Evolutionary conservation across 768 basidiomycete species (phyloP), one percentile per base, ranked within the genome.

Genomic region (Amanita rimosa): DNA sequence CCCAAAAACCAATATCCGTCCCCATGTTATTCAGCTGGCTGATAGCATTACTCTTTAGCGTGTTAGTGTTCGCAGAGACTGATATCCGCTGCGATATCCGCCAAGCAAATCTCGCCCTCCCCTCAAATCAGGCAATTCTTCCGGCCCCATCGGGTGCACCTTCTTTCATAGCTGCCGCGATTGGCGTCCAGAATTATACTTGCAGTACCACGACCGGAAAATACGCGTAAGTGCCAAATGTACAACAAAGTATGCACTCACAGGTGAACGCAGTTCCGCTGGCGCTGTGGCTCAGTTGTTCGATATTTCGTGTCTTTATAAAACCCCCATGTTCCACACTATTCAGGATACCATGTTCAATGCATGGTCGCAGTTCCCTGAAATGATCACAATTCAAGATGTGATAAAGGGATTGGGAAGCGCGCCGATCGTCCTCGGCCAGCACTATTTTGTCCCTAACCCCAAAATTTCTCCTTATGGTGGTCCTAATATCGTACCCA

Each of bases 371-470:
- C 7, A 3, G 16, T 5, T 13, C n/a, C 34, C 33, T 35, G 16
- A 33, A 5, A 17, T 21, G 17, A 16, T 36, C 22, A 21, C 44
- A 4, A 36, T 24, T 21, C 13, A 11, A 35, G 22, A 35, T 9
- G 6, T 36, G 21, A 14, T 38, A 40, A n/a, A 26, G 19, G 11
- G 27, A 21, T 14, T 19, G 16, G 24, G 34, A 16, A n/a, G 6
- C 36, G n/a, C 46, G 3, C 46, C 49, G 14, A 27, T 54, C 56
- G 73, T 73, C 11, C 44, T 46, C 11, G 34, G 44, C 11, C 68
- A 76, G 51, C 79, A 84, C 54, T 81, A 73, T 66, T 85, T 79
- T 59, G 65, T 77, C 31, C 58, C 65, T 0, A 74, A 74, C 58
- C 64, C 72, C 4, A 61, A 67, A 4, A 71, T 69, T 4, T 31